Conservation (phyloP, 2,329 filamentous ascomycete species). For the Penicillium concentricum region DNA sequence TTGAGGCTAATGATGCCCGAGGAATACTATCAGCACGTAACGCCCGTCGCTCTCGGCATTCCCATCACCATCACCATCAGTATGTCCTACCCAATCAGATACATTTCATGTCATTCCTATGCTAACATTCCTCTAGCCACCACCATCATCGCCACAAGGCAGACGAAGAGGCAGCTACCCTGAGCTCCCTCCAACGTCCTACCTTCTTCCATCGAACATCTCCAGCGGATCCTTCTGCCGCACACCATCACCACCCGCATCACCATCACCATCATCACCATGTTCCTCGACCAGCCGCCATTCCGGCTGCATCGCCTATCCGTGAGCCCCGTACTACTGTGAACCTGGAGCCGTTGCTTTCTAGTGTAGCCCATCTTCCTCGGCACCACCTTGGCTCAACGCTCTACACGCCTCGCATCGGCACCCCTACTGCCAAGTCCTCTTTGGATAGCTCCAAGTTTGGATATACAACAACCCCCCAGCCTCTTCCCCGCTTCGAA, state of each 20-base stretch:
- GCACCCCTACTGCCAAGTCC: constrained; percentile 43
- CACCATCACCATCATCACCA: constrained; percentile 47
- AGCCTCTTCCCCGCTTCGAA: constrained; percentile 72
- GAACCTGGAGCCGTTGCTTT: constrained; percentile 67
- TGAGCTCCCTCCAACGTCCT: constrained; percentile 26
- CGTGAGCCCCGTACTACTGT: constrained; percentile 65
- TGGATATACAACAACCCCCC: constrained; percentile 61
- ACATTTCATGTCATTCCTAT: not conserved
- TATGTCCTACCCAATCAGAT: constrained; percentile 35
- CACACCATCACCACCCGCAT: constrained; percentile 45
- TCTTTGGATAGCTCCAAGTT: constrained; percentile 53
- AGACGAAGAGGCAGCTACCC: constrained; percentile 46
- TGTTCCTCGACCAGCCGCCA: constrained; percentile 26
- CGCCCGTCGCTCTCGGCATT: constrained; percentile 57
- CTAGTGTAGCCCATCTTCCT: constrained; percentile 67
- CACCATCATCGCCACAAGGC: constrained; percentile 57
- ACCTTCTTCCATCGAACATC: constrained; percentile 30
- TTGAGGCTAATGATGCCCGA: constrained; percentile 65
- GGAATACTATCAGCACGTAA: constrained; percentile 63
- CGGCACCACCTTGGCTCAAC: constrained; percentile 81
- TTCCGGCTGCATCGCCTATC: constrained; percentile 36
- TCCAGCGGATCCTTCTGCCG: constrained; percentile 26
- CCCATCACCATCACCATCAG: constrained; percentile 62
- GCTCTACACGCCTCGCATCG: constrained; percentile 70
- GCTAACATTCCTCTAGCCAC: constrained; percentile 35